Conservation (phyloP, 164 flowering plant species). For the Santalum album region DNA sequence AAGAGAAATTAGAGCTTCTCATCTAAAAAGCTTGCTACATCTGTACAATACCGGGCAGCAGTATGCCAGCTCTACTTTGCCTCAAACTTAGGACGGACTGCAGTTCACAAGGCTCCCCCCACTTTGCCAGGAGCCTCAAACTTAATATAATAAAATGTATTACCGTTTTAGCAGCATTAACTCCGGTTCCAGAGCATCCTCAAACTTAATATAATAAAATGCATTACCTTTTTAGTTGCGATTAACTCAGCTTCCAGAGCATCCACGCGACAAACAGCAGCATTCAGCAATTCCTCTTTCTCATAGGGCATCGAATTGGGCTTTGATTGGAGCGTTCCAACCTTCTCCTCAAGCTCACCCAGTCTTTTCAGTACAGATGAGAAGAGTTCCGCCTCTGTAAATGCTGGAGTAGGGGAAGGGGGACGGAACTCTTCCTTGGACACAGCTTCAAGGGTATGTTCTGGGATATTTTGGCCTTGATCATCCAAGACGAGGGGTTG, state of each 20-base stretch:
- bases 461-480: conserved; percentile 16
- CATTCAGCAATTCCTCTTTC: conserved; percentile 85
- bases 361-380: conserved; percentile 57
- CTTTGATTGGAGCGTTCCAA: conserved; percentile 52
- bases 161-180: neutral
- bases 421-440: conserved; percentile 46
- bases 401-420: conserved; percentile 48
- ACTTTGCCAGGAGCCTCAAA: no score
- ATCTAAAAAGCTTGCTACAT: no score
- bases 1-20: no score
- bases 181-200: neutral
- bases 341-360: conserved; percentile 77
- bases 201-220: neutral
- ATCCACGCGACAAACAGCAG: conserved; percentile 92
- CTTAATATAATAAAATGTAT: neutral
- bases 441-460: conserved; percentile 17
- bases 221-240: conserved; percentile 71
- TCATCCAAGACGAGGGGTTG: conserved; percentile 24
- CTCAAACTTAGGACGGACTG: no score
- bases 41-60: no score
- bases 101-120: no score
- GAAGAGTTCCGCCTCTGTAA: conserved; percentile 39
- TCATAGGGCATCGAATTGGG: conserved; percentile 83
- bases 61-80: no score
- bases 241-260: conserved; percentile 89